Percentiles rank a stretch among this genome's conserved stretches.
These are phyloP conservation scores for Phytophthora pluvialis DNA, from an alignment of 352 stramenopile genomes.

Conservation along the genomic window DNA sequence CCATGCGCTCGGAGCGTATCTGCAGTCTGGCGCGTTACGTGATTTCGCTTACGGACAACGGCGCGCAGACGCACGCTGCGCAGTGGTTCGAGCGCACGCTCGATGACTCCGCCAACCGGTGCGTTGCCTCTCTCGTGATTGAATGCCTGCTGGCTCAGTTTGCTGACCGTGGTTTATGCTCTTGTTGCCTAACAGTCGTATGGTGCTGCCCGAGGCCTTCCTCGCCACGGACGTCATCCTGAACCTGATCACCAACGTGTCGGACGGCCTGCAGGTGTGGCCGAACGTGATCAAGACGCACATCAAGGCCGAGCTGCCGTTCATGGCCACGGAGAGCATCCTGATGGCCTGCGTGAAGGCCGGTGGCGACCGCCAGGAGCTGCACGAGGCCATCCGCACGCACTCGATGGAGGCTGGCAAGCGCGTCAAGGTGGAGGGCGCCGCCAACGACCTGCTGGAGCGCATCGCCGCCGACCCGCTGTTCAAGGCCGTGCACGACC, in stretches of 20 bases:
- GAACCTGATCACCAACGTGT: constrained; percentile 97
- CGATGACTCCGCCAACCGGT: constrained; percentile 98
- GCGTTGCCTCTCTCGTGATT: constrained; percentile 7
- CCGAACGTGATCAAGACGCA: constrained; percentile 97
- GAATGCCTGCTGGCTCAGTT: neutral
- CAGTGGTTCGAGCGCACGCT: constrained; percentile 99
- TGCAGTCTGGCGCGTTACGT: constrained; percentile 98
- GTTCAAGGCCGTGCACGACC: constrained; percentile 96
- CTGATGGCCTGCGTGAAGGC: constrained; percentile 99
- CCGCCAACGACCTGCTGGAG: constrained; percentile 97
- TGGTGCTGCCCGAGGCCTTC: constrained; percentile 98
- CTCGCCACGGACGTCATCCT: constrained; percentile 98
- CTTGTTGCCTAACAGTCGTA: constrained; percentile 66
- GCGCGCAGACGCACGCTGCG: constrained; percentile 96
- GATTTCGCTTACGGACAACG: constrained; percentile 97
- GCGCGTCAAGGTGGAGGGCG: constrained; percentile 98
- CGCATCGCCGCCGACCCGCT: constrained; percentile 94
- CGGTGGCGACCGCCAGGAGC: constrained; percentile 96
- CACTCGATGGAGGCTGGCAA: constrained; percentile 98
- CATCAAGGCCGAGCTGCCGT: constrained; percentile 98
- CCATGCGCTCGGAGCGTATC: constrained; percentile 98
- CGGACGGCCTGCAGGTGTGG: constrained; percentile 96
- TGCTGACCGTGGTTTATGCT: constrained; percentile 16
- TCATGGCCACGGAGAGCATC: constrained; percentile 99
- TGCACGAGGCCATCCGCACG: constrained; percentile 98